Base-by-base conservation (phyloP, 116 monocot species). In the Cymodocea nodosa region DNA sequence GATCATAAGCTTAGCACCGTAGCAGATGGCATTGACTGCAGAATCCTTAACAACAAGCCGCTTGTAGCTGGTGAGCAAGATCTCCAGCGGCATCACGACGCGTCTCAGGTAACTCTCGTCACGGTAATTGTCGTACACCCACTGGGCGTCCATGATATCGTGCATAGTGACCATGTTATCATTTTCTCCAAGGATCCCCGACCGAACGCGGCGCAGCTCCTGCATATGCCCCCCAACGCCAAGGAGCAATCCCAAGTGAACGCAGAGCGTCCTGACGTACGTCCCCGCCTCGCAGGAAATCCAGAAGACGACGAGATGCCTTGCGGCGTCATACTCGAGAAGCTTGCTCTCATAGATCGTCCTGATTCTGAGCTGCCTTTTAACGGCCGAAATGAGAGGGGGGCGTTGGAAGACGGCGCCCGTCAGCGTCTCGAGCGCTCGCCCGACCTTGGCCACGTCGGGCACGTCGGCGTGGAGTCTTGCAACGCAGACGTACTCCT, bases 101-200 rank as follows among this genome's bases (percentile, higher is more conserved):
- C 87, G 71, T 22, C 94, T 63, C 68, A 94, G 58, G 55, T 90
- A 94, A 24, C 25, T 76, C 77, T 94, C 94, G n/a, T 87, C 90
- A 3, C 77, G 76, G 53, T 63, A 79, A 63, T 87, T 94, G 36
- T 94, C 94, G 61, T 67, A 79, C 20, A 83, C 55, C 94, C 94
- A 94, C 74, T 87, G 90, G 0, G 90, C 94, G 30, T 94, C 94
- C 66, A 89, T 71, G 15, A 94, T 77, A 67, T 94, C 94, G 51
- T 94, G 94, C 94, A 94, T 94, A 0, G 94, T 94, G 15, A 94
- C 94, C 94, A 94, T 94, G 70, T 94, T 94, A 34, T 94, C 94
- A 24, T 57, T 75, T 79, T 94, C 90, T 0, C 94, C 94, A 4
- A 94, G 76, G 49, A 94, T 94, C 10, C 94, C 94, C 0, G 90